Percentiles rank a stretch among this genome's conserved stretches.
phyloP scores from a whole-genome alignment of 1,139 yeast species.

The Kodamaea derodonti region DNA sequence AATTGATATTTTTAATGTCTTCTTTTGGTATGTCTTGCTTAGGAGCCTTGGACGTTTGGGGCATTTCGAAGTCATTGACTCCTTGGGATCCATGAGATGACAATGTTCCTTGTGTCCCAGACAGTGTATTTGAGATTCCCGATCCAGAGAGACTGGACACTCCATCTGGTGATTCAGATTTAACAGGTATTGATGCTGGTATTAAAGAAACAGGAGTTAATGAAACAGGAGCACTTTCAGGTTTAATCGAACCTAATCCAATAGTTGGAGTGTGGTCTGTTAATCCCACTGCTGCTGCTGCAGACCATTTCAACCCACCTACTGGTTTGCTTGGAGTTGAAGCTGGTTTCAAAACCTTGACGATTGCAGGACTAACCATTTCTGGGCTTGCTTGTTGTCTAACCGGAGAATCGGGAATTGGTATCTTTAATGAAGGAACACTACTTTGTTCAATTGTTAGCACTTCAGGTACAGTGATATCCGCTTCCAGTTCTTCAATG shows the following conservation, averaged over 20 bases:
- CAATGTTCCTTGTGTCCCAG: too few species aligned
- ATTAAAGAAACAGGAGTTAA: background rate
- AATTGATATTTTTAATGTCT: background rate
- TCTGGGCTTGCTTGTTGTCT: constrained; percentile 13
- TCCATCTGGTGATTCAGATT: background rate
- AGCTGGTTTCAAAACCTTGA: constrained; percentile 61
- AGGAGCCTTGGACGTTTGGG: background rate
- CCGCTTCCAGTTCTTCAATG: background rate
- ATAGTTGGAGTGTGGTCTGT: constrained; percentile 8
- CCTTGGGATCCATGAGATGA: background rate
- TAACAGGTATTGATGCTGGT: too few species aligned
- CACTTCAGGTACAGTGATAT: background rate
- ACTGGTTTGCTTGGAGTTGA: constrained; percentile 62
- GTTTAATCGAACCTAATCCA: background rate
- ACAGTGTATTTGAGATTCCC: too few species aligned
- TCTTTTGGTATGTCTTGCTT: constrained; percentile 1
- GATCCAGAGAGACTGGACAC: background rate
- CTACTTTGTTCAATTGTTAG: background rate
- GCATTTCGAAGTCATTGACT: background rate
- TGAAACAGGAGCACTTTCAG: background rate
- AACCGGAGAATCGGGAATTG: constrained; percentile 11
- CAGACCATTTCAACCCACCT: constrained; percentile 66
- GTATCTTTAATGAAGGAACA: too few species aligned
- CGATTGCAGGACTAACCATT: constrained; percentile 17
- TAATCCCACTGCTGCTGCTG: constrained; percentile 54